These are phyloP conservation scores for Alternaria sp. DNA, from an alignment of 2,329 filamentous ascomycete genomes.

Conservation along the genomic window DNA sequence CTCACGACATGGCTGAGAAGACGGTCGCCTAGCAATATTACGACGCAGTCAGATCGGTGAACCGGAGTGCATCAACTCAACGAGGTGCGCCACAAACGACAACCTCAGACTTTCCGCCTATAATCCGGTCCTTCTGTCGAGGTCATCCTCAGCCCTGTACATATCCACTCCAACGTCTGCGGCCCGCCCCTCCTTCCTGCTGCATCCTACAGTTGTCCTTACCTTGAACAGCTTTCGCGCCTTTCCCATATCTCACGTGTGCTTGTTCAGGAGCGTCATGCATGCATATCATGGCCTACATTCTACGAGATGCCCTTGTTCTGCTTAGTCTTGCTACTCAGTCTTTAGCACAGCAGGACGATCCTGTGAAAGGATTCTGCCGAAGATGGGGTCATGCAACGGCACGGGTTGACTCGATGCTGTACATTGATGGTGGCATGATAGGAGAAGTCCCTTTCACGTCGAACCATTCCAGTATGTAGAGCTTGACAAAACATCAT, in stretches of 20 bases:
- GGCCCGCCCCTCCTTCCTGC: slow-evolving; percentile 18
- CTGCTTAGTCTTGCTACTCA: slow-evolving; percentile 36
- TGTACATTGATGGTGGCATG: slow-evolving; percentile 67
- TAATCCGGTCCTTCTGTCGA: slow-evolving; percentile 26
- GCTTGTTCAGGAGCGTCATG: slow-evolving; percentile 29
- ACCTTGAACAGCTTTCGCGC: slow-evolving; percentile 17
- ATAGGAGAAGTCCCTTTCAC: slow-evolving; percentile 46
- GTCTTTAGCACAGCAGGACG: slow-evolving; percentile 52
- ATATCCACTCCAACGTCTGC: slow-evolving; percentile 25
- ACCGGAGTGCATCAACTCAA: slow-evolving; percentile 20
- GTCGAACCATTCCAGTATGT: slow-evolving; percentile 62
- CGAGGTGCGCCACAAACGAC: slow-evolving; percentile 31
- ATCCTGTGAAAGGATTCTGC: slow-evolving; percentile 63
- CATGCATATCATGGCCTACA: slow-evolving; percentile 43
- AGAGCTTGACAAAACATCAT: neutral
- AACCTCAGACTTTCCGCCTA: slow-evolving; percentile 25
- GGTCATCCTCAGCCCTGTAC: slow-evolving; percentile 40
- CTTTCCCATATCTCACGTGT: slow-evolving; percentile 27
- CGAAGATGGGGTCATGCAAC: slow-evolving; percentile 65
- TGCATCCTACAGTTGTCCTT: slow-evolving; percentile 19
- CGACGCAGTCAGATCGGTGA: slow-evolving; percentile 38
- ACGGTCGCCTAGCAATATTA: slow-evolving; percentile 28
- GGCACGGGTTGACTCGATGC: slow-evolving; percentile 64
- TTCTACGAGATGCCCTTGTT: slow-evolving; percentile 37
- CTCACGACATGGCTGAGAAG: slow-evolving; percentile 36